Base-by-base conservation (phyloP, 257 asterid species). In the Ilex aquifolium region DNA sequence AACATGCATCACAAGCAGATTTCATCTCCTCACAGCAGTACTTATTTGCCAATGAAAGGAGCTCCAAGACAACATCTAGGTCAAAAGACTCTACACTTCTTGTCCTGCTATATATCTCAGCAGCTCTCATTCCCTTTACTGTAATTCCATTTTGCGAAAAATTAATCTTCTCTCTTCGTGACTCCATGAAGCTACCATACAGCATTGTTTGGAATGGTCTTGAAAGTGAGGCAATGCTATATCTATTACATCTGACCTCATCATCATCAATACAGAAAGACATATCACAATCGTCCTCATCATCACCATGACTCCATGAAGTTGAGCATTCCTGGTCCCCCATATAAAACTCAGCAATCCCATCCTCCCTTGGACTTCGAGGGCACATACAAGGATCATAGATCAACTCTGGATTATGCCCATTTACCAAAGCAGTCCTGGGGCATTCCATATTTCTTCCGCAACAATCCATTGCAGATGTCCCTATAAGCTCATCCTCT, bases 361-460 rank as follows among this genome's bases (percentile, higher is more conserved):
- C 62, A 8, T 71, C 83, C 40, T 81, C 80, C 32, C 42, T 77
- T 39, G 59, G 36, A 21, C 36, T 32, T 7, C 71, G 73, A 27
- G 67, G 57, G 63, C 97, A 93, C 32, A 63, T 65, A 66, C 99
- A 93, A 16, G 62, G 73, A 65, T 93, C 96, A 44, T 77, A 73
- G n/a, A 79, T 77, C 13, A 86, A 87, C 71, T 90, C 96, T 5
- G 96, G 97, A 73, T 85, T 80, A 76, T 93, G 90, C 55, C 99
- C 97, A 2, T 83, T 49, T n/a, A 80, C 60, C 76, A 93, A 63
- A 5, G 96, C 76, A 58, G 57, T 65, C 67, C 67, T 83, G 0
- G 95, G 97, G 80, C 99, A 93, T 52, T 93, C 99, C 87, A 85
- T 74, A 64, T 67, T 82, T 75, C 91, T 69, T 13, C 96, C 91